Evolutionary conservation across 176 grass and related monocot species (phyloP).

Genomic region (Tuctoria greenei): DNA sequence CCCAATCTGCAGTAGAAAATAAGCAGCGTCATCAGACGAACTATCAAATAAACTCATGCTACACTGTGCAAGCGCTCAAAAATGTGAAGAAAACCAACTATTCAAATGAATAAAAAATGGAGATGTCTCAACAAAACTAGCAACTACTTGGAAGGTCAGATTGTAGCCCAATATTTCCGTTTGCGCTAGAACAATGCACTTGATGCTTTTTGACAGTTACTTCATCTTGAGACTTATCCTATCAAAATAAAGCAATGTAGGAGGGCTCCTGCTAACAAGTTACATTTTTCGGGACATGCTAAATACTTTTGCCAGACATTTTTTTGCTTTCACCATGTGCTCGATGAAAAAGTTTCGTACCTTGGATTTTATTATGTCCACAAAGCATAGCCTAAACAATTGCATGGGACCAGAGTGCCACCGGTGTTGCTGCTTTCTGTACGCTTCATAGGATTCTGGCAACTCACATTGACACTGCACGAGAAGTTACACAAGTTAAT

Average conservation of each 20-base stretch:
- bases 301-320: not conserved
- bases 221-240: not conserved
- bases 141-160: not conserved
- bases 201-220: not conserved
- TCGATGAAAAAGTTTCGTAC: conserved; percentile 27
- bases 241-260: not conserved
- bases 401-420: conserved; percentile 97
- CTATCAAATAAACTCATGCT: conserved; percentile 8
- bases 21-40: conserved; percentile 27
- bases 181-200: not conserved
- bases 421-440: conserved; percentile 86
- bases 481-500: conserved; percentile 22
- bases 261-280: not conserved
- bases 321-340: conserved; percentile 34
- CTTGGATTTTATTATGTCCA: conserved; percentile 78
- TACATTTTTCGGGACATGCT: conserved; percentile 17
- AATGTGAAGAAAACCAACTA: conserved; percentile 3
- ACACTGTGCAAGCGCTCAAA: not conserved
- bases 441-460: conserved; percentile 92
- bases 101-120: not conserved
- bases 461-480: conserved; percentile 81
- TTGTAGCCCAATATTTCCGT: not conserved
- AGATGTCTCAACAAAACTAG: not conserved
- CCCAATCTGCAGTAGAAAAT: conserved; percentile 56
- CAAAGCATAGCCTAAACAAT: conserved; percentile 74